A percentile compares a stretch with the other conserved stretches of the same genome.
Evolutionary conservation across 1,139 yeast genomes (phyloP).

Genomic region (Oligophagozyma castellii): DNA sequence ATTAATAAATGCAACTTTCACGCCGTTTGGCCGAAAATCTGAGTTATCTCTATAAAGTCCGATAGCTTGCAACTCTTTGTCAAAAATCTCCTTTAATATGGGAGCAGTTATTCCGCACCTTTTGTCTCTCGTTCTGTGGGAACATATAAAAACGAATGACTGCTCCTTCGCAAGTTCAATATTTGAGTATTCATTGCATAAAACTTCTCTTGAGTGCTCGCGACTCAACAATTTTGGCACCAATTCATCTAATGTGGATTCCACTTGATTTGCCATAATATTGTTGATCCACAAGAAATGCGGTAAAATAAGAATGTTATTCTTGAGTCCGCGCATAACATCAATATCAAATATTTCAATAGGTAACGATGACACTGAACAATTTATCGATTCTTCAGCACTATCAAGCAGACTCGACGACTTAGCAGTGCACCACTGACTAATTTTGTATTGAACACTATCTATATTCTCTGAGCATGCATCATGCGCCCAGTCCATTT

Average conservation of each 20-base stretch:
- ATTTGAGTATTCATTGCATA: constrained; percentile 12
- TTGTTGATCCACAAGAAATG: constrained; percentile 60
- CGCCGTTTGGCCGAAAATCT: constrained; percentile 64
- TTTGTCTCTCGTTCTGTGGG: constrained; percentile 84
- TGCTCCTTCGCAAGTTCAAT: constrained; percentile 31
- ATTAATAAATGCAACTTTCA: constrained; percentile 51
- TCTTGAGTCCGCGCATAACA: constrained; percentile 30
- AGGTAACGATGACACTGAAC: constrained; percentile 39
- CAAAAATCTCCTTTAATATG: constrained; percentile 70
- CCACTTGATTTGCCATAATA: constrained; percentile 34
- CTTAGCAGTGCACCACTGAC: constrained; percentile 31
- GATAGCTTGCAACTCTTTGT: constrained; percentile 51
- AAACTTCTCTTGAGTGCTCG: constrained; percentile 7
- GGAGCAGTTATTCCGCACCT: constrained; percentile 93
- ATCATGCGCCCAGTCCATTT: constrained; percentile 72
- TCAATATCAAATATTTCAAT: constrained; percentile 31
- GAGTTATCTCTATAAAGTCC: constrained; percentile 63
- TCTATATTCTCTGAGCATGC: constrained; percentile 40
- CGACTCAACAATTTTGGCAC: constrained; percentile 30
- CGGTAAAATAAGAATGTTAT: constrained; percentile 59
- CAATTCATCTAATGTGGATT: constrained; percentile 32
- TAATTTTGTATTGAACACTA: constrained; percentile 39
- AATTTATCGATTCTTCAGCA: constrained; percentile 31
- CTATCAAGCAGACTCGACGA: constrained; percentile 8
- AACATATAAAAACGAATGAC: constrained; percentile 64